Conservation (phyloP, 352 stramenopile genomes). For the Globisporangium paroecandrum region DNA sequence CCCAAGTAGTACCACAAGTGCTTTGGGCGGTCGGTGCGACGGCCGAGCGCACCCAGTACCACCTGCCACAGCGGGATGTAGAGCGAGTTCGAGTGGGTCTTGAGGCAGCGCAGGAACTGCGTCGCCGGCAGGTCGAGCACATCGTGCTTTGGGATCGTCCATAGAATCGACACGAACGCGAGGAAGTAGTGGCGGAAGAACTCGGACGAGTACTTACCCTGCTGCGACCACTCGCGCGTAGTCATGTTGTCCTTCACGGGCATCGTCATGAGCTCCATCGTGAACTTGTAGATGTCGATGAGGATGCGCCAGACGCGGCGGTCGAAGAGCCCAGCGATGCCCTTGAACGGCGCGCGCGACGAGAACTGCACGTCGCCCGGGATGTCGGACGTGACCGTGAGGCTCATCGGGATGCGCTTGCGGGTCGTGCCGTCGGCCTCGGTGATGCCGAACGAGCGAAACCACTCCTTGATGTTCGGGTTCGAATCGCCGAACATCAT, state of each 20-base stretch:
- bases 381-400: slow-evolving; percentile 82
- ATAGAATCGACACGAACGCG: slow-evolving; percentile 83
- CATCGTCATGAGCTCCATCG: slow-evolving; percentile 84
- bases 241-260: slow-evolving; percentile 71
- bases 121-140: slow-evolving; percentile 78
- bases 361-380: slow-evolving; percentile 83
- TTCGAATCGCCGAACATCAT: slow-evolving; percentile 91
- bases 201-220: slow-evolving; percentile 71
- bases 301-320: slow-evolving; percentile 80
- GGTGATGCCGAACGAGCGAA: slow-evolving; percentile 82
- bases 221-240: slow-evolving; percentile 70
- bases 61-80: slow-evolving; percentile 88
- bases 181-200: slow-evolving; percentile 89
- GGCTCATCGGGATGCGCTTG: slow-evolving; percentile 85
- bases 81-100: slow-evolving; percentile 84
- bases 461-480: slow-evolving; percentile 90
- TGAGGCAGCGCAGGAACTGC: slow-evolving; percentile 85
- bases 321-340: slow-evolving; percentile 67
- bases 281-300: slow-evolving; percentile 86
- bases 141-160: slow-evolving; percentile 82
- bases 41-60: slow-evolving; percentile 64
- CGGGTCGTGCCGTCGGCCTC: slow-evolving; percentile 82
- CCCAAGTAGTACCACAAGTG: slow-evolving; percentile 86
- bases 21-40: slow-evolving; percentile 74
- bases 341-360: slow-evolving; percentile 72